Percentiles rank a stretch among this genome's conserved stretches.
Evolutionary conservation across 2,329 filamentous ascomycete species (phyloP).

Genomic region (Apiospora pterosperma): DNA sequence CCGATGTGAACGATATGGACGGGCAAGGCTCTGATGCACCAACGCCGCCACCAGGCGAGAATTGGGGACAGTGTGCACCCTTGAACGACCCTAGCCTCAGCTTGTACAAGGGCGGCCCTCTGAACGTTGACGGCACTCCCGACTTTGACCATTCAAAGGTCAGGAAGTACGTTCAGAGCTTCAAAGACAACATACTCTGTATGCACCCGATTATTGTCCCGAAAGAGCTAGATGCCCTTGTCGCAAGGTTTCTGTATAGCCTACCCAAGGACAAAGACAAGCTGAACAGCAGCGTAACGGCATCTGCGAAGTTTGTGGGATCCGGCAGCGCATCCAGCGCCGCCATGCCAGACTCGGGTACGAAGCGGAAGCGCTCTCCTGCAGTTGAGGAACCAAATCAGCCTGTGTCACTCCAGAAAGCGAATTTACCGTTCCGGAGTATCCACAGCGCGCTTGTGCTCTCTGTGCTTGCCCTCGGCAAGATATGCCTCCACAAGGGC

Average conservation of each 20-base stretch:
- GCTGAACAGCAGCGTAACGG: slow-evolving; percentile 15
- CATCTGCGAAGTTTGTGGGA: slow-evolving; percentile 28
- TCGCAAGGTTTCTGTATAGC: slow-evolving; percentile 48
- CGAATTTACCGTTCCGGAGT: slow-evolving; percentile 57
- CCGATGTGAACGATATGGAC: slow-evolving; percentile 38
- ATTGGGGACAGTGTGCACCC: slow-evolving; percentile 57
- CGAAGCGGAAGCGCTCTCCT: slow-evolving; percentile 57
- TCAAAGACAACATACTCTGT: slow-evolving; percentile 58
- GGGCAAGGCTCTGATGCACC: slow-evolving; percentile 43
- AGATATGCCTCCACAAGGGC: slow-evolving; percentile 63
- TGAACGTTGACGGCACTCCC: slow-evolving; percentile 44
- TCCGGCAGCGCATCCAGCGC: slow-evolving; percentile 13
- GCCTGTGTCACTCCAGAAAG: slow-evolving; percentile 33
- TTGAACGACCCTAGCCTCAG: slow-evolving; percentile 31
- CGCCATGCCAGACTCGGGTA: slow-evolving; percentile 24
- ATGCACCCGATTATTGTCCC: slow-evolving; percentile 63
- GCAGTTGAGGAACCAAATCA: slow-evolving; percentile 24
- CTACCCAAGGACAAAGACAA: slow-evolving; percentile 32
- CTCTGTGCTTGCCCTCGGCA: slow-evolving; percentile 80
- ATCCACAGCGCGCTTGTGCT: slow-evolving; percentile 80
- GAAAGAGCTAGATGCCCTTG: slow-evolving; percentile 48
- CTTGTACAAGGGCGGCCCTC: slow-evolving; percentile 33
- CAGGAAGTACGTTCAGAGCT: slow-evolving; percentile 51
- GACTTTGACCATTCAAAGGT: slow-evolving; percentile 52
- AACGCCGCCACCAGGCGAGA: slow-evolving; percentile 48